These are phyloP conservation scores for Phytopythium delawarense DNA, from an alignment of 352 stramenopile genomes.

Conservation along the genomic window DNA sequence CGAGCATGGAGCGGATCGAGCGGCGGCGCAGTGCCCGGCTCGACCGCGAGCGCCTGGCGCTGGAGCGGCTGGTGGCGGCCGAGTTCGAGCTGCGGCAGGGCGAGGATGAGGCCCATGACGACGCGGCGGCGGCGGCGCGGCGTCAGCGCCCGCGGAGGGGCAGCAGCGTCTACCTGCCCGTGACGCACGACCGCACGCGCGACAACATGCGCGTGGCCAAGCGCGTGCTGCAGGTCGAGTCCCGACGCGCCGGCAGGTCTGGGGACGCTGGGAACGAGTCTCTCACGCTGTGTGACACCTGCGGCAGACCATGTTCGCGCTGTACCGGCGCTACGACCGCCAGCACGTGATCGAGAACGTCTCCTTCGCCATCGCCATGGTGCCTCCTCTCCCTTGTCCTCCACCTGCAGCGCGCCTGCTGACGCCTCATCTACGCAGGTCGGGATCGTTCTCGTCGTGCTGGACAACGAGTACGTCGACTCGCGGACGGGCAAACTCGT, in stretches of 20 bases:
- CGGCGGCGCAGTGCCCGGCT: slow-evolving; percentile 37
- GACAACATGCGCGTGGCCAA: slow-evolving; percentile 46
- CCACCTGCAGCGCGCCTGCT: neutral
- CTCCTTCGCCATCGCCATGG: slow-evolving; percentile 51
- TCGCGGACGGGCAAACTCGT: slow-evolving; percentile 25
- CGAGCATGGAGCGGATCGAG: slow-evolving; percentile 8
- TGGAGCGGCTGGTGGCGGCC: slow-evolving; percentile 43
- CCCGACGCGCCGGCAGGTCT: neutral
- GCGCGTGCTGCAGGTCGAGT: slow-evolving; percentile 40
- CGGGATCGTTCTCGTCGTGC: slow-evolving; percentile 55
- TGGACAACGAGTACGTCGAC: slow-evolving; percentile 60
- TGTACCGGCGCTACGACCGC: slow-evolving; percentile 60
- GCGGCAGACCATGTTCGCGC: slow-evolving; percentile 48
- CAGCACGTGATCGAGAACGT: slow-evolving; percentile 58
- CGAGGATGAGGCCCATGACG: neutral
- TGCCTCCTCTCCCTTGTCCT: neutral
- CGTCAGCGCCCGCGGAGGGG: slow-evolving; percentile 8
- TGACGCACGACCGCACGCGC: slow-evolving; percentile 7
- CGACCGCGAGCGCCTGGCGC: slow-evolving; percentile 37
- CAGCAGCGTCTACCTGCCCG: slow-evolving; percentile 47
- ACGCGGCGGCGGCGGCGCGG: slow-evolving; percentile 2
- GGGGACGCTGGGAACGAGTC: too few species aligned
- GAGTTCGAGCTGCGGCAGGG: slow-evolving; percentile 18
- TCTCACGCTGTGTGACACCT: too few species aligned
- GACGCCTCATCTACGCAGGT: slow-evolving; percentile 13